Evolutionary conservation across 2,329 filamentous ascomycete species (phyloP), one percentile per base, ranked within the genome.

Genomic region (Exophiala phaeomuriformis): DNA sequence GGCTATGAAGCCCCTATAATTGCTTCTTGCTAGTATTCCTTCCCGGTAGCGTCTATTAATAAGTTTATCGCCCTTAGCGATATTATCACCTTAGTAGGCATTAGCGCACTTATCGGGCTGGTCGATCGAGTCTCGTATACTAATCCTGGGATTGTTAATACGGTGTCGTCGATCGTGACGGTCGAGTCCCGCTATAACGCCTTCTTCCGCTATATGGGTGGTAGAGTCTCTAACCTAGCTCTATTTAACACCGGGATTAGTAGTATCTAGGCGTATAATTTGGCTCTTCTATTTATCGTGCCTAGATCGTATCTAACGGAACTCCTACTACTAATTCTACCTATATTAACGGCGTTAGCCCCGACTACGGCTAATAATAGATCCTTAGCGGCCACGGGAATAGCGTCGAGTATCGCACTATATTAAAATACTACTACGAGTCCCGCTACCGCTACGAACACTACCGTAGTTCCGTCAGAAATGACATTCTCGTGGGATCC

Each of bases 41-140:
- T 67, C 47, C 57, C 63, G 3, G 61, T 63, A 44, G 56, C 58
- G 12, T 52, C 53, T 42, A 58, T 61, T 33, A 61, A 40, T 4
- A 61, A 57, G 48, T 67, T 68, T 53, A 60, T 67, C 45, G 58
- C 59, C 9, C 58, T 67, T 7, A 65, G 64, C 37, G 66, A 64
- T 47, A 65, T 66, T 55, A 64, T 68, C 47, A 66, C 63, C 4
- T 60, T 58, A 5, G 60, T 64, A 10, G 62, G 65, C 35, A 65
- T 66, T 37, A 64, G 65, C 12, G 63, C 61, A 42, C 63, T 65
- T 47, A 57, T 66, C 4, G 63, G 62, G 2, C 61, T 64, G 3
- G 57, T 51, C 27, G 46, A 52, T 28, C 54, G 56, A 7, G 51
- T 67, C n/a, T 57, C 59, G 4, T 57, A 63, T 41, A 61, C 64